Evolutionary conservation across 306 rosid genomes (phyloP).

Genomic region (Acacia acuminata): DNA sequence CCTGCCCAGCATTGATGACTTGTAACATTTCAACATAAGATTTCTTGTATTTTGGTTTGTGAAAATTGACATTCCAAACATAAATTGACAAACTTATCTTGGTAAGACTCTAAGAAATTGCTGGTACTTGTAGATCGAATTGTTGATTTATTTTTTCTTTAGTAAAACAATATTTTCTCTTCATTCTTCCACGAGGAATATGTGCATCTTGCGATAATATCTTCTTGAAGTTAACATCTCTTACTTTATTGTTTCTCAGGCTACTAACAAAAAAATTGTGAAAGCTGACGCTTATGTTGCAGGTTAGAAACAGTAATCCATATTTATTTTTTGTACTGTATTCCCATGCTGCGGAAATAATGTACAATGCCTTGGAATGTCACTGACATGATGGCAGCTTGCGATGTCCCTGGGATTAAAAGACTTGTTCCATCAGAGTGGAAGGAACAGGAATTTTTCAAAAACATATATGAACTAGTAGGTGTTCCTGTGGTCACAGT

Average conservation of each 20-base stretch:
- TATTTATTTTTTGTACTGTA: background rate
- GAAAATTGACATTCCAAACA: background rate
- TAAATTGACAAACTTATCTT: background rate
- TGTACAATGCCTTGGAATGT: constrained; percentile 27
- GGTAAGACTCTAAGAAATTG: background rate
- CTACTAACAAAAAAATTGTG: constrained; percentile 78
- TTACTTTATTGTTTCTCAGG: constrained; percentile 48
- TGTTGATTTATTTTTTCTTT: background rate
- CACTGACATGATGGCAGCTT: constrained; percentile 66
- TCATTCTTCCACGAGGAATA: background rate
- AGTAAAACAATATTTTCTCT: background rate
- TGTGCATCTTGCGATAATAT: background rate
- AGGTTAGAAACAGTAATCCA: constrained; percentile 56
- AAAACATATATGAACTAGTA: constrained; percentile 75
- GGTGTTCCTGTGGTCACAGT: constrained; percentile 99
- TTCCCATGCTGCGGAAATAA: constrained; percentile 22
- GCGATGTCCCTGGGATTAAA: constrained; percentile 98
- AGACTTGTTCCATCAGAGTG: constrained; percentile 81
- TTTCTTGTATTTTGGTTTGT: background rate
- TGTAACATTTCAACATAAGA: background rate
- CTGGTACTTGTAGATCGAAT: background rate
- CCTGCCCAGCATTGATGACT: background rate
- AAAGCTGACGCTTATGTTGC: constrained; percentile 97
- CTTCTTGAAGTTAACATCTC: constrained; percentile 20
- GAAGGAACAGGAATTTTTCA: constrained; percentile 81